Evolutionary conservation across 2,329 filamentous ascomycete genomes (phyloP), one percentile per base, ranked within the genome.

Genomic region (Fonsecaea erecta): DNA sequence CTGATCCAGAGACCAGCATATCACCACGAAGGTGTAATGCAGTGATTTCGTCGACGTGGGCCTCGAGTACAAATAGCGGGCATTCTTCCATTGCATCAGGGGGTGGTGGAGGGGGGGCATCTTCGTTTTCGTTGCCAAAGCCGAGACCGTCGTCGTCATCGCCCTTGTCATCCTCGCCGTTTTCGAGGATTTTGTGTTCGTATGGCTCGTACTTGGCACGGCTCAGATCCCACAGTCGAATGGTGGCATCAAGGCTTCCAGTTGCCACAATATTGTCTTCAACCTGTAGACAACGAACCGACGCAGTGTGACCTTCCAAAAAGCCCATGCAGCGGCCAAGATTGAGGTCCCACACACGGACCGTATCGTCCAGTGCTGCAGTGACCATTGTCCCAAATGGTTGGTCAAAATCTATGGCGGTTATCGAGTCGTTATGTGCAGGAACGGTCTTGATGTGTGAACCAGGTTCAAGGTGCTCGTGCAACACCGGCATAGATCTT

Each of bases 301-400:
- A 98, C 7, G 94, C 95, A 14, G 96, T 90, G 77, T 99, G 95
- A 1, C 95, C 95, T 77, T 98, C 95, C 32, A 99, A 83, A 72
- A 91, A 82, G 28, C 95, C 95, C 74, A 97, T 93, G 77, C 94
- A 98, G 35, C 93, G 87, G 40, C 95, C 95, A 2, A 92, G 90
- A 74, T 95, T 97, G 70, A 99, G 82, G 78, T 99, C 95, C 95
- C 95, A 99, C 21, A 99, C 95, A 67, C 91, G 87, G 51, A 99
- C 90, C 0, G 92, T 93, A 76, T 99, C 95, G 75, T 99, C 95
- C 73, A 97, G 81, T 9, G 93, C 91, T 9, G 95, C 90, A 7
- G 93, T 94, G 5, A 98, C 92, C 86, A 98, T 88, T 21, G 92
- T 96, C 16, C 95, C 95, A 77, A 98, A 98, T 0, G 95, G 95